Base-by-base conservation (phyloP, 1,284 basidiomycete species). In the Pascua sp. region DNA sequence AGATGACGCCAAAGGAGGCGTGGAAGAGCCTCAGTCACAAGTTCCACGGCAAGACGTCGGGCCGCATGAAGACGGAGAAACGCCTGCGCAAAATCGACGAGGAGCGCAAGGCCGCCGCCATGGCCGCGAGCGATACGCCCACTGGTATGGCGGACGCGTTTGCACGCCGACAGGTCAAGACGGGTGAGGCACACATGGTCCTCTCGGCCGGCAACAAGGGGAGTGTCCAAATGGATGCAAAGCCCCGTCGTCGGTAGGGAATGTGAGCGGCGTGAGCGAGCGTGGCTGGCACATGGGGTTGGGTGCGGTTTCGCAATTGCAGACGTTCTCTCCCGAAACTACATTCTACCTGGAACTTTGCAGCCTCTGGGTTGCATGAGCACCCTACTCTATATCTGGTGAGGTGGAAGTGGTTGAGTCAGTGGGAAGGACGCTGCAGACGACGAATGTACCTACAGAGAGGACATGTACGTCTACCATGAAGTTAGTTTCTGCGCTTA, bases 11-110 rank as follows among this genome's bases (percentile, higher is more conserved):
- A 39, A 98, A 98, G 81, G 96, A 99, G 78, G 92, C 93, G 12
- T 96, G 93, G 92, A 95, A 95, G 78, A 90, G 89, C 18, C 80
- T 96, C 51, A 91, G 88, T 52, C 93, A 97, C 77, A 90, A 91
- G 71, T 96, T 96, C 84, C 93, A 97, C 67, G 93, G 93, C 41
- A 96, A 96, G 77, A 90, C 90, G 1, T 89, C 87, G 1, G 93
- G 93, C 7, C 88, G 87, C 79, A 90, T 89, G 84, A 96, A 96
- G 83, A 91, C 88, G 40, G 92, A 95, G 81, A 95, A 95, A 77
- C 82, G 90, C 62, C 70, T 96, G 67, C 91, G 91, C 83, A 91
- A 90, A 81, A 94, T 96, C 64, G 90, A 87, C 18, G 91, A 96
- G 70, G 93, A 97, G 80, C 85, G 88, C 74, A 95, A 94, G 81